Conservation (phyloP, 768 basidiomycete species). For the Tylopilus felleus region DNA sequence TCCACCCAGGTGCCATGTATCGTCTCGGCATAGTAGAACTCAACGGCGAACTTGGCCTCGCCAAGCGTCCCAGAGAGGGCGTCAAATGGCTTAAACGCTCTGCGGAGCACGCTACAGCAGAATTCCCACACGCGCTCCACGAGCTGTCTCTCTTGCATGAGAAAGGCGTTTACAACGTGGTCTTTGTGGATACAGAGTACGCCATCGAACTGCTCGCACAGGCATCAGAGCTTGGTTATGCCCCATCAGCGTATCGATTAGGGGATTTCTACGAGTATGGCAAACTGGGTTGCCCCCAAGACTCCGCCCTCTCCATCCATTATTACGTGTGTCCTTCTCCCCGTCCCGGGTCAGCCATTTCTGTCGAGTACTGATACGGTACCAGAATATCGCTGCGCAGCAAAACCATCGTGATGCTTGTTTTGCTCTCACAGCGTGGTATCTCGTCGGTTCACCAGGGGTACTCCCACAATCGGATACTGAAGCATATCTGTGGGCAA, state of each 20-base stretch:
- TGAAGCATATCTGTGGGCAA: conserved; percentile 96
- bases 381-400: conserved; percentile 96
- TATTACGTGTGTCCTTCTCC: conserved; percentile 88
- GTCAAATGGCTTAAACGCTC: conserved; percentile 99
- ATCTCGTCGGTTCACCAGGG: conserved; percentile 96
- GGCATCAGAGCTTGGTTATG: conserved; percentile 93
- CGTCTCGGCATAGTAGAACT: conserved; percentile 94
- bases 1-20: conserved; percentile 95
- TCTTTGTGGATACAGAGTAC: conserved; percentile 96
- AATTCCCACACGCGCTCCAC: conserved; percentile 95
- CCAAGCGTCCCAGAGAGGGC: conserved; percentile 89
- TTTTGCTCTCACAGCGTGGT: conserved; percentile 98
- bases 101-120: conserved; percentile 89
- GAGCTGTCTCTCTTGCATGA: conserved; percentile 93
- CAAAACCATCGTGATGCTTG: conserved; percentile 96
- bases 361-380: conserved; percentile 13
- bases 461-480: conserved; percentile 98
- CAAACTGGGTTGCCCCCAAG: conserved; percentile 96
- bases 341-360: neutral
- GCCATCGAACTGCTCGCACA: conserved; percentile 92
- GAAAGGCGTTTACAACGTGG: conserved; percentile 95
- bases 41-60: conserved; percentile 88
- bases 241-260: conserved; percentile 90
- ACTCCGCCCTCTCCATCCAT: conserved; percentile 95
- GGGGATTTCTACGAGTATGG: conserved; percentile 99